A percentile compares a stretch with the other conserved stretches of the same genome.
phyloP scores from a whole-genome alignment of 352 stramenopile species.

The Phytophthora meadii region DNA sequence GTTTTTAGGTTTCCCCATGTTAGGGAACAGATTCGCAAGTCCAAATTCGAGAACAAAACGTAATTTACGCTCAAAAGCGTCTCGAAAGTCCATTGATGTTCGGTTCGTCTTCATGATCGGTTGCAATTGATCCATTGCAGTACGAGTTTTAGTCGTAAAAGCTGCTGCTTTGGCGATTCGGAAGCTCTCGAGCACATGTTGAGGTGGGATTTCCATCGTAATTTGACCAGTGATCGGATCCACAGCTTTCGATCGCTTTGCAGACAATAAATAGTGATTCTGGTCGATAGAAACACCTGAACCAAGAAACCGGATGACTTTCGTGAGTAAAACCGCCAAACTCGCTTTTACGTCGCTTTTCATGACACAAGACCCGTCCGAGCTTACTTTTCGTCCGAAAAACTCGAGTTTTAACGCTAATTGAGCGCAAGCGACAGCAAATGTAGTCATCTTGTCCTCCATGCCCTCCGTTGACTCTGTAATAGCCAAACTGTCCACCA shows the following conservation, averaged over 20 bases:
- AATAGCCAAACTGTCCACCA: slow-evolving; percentile 68
- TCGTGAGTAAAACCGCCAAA: slow-evolving; percentile 57
- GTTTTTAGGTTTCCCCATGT: slow-evolving; percentile 43
- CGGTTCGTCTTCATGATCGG: slow-evolving; percentile 50
- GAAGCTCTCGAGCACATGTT: slow-evolving; percentile 61
- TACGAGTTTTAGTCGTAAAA: slow-evolving; percentile 48
- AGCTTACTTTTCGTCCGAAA: slow-evolving; percentile 40
- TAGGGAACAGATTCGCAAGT: slow-evolving; percentile 70
- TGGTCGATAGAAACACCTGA: slow-evolving; percentile 66
- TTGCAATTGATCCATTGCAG: slow-evolving; percentile 56
- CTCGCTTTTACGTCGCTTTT: slow-evolving; percentile 40
- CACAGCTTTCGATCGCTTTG: slow-evolving; percentile 37
- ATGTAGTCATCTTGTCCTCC: slow-evolving; percentile 64
- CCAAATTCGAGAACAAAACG: slow-evolving; percentile 64
- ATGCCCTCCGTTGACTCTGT: slow-evolving; percentile 61
- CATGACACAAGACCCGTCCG: slow-evolving; percentile 26
- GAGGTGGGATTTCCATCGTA: slow-evolving; percentile 48
- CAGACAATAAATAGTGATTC: slow-evolving; percentile 65
- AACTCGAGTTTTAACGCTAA: slow-evolving; percentile 64
- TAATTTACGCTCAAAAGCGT: slow-evolving; percentile 53
- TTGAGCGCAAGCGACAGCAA: slow-evolving; percentile 56
- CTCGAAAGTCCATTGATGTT: slow-evolving; percentile 50
- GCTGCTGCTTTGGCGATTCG: slow-evolving; percentile 48
- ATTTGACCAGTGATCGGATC: slow-evolving; percentile 47
- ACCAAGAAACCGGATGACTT: slow-evolving; percentile 65